These are phyloP conservation scores for Colletotrichum sp. DNA, from an alignment of 2,329 filamentous ascomycete species.

Conservation along the genomic window DNA sequence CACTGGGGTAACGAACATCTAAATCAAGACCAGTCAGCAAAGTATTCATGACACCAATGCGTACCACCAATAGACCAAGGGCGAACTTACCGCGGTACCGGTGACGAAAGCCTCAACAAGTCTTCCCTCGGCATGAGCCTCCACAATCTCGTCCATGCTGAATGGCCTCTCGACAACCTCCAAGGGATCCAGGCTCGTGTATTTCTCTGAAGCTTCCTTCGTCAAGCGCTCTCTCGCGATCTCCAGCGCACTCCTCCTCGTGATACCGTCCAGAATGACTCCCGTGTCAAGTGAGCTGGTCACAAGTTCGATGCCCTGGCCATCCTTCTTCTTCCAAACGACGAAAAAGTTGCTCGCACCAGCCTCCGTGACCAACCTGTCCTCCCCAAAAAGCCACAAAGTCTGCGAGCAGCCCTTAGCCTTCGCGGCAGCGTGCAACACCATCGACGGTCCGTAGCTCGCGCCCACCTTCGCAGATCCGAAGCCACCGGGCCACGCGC, in stretches of 20 bases:
- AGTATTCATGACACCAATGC: neutral
- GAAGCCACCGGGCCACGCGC: slow-evolving; percentile 58
- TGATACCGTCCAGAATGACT: slow-evolving; percentile 87
- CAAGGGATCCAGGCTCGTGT: neutral
- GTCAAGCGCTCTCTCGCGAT: slow-evolving; percentile 68
- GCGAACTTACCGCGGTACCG: slow-evolving; percentile 76
- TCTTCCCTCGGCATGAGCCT: slow-evolving; percentile 76
- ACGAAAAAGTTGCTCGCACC: slow-evolving; percentile 69
- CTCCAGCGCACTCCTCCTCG: slow-evolving; percentile 78
- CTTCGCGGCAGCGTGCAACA: slow-evolving; percentile 60
- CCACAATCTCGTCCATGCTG: slow-evolving; percentile 79
- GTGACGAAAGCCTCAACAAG: slow-evolving; percentile 85
- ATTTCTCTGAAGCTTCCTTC: slow-evolving; percentile 54
- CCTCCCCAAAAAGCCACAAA: slow-evolving; percentile 65
- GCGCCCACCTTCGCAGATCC: slow-evolving; percentile 68
- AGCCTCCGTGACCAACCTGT: slow-evolving; percentile 64
- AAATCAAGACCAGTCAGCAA: slow-evolving; percentile 15
- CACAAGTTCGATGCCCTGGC: slow-evolving; percentile 70
- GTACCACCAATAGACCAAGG: neutral
- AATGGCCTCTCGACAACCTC: slow-evolving; percentile 79
- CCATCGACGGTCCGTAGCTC: slow-evolving; percentile 66
- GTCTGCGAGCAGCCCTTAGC: slow-evolving; percentile 63
- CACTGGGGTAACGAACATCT: slow-evolving; percentile 76
- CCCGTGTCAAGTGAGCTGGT: slow-evolving; percentile 84
- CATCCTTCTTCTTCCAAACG: slow-evolving; percentile 48